phyloP scores from a whole-genome alignment of 495 filamentous ascomycete species.

The Penicillium daleae region DNA sequence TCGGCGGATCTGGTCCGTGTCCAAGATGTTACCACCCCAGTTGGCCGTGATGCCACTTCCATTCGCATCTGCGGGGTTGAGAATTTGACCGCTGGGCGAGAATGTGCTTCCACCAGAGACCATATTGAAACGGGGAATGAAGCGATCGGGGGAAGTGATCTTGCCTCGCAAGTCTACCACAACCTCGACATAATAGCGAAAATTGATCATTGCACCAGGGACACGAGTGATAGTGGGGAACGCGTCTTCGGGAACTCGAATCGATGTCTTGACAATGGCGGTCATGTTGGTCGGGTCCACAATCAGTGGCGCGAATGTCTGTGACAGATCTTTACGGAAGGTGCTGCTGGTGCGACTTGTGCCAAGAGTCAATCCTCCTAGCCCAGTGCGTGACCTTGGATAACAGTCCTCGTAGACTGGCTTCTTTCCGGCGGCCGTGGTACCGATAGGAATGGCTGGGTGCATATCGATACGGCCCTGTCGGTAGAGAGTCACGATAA shows the following conservation, averaged over 20 bases:
- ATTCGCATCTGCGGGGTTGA: conserved; percentile 45
- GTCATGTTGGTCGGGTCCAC: conserved; percentile 80
- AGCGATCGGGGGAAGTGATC: conserved; percentile 67
- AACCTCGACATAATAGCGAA: conserved; percentile 91
- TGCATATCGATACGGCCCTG: conserved; percentile 90
- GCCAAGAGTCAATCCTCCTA: conserved; percentile 79
- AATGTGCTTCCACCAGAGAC: conserved; percentile 51
- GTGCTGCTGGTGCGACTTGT: conserved; percentile 80
- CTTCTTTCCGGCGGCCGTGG: conserved; percentile 63
- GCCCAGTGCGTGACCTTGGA: conserved; percentile 70
- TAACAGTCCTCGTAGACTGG: conserved; percentile 81
- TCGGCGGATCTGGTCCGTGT: conserved; percentile 82
- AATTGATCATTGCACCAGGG: conserved; percentile 88
- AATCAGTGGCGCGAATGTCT: conserved; percentile 83
- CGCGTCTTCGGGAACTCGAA: conserved; percentile 84
- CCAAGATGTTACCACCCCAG: conserved; percentile 79
- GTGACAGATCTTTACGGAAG: conserved; percentile 91
- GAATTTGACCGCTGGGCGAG: conserved; percentile 52
- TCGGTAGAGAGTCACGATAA: conserved; percentile 90
- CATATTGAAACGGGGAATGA: conserved; percentile 61
- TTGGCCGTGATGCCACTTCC: conserved; percentile 46
- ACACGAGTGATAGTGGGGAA: conserved; percentile 92
- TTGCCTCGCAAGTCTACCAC: conserved; percentile 91
- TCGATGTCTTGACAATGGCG: conserved; percentile 73
- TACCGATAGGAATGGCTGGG: conserved; percentile 67